Evolutionary conservation across 208 protist genomes (phyloP), one percentile per base, ranked within the genome.

Genomic region (Entamoeba invadens): DNA sequence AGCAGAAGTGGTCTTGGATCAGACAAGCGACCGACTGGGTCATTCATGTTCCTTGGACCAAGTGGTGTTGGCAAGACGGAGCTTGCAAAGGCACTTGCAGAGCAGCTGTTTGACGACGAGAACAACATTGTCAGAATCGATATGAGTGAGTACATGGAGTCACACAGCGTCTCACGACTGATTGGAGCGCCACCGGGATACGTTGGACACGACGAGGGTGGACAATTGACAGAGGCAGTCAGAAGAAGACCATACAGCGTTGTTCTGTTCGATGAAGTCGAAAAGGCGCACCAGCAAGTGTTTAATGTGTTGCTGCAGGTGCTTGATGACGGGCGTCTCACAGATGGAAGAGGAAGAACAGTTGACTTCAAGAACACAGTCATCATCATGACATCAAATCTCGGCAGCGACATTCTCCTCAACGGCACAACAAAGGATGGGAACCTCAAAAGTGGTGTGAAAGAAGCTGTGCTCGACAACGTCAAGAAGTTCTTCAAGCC

Each of bases 81-180:
- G n/a, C n/a, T n/a, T n/a, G n/a, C n/a, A n/a, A n/a, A n/a, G n/a
- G n/a, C n/a, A n/a, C n/a, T n/a, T n/a, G n/a, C n/a, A n/a, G n/a
- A n/a, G n/a, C n/a, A n/a, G n/a, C n/a, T n/a, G n/a, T n/a, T n/a
- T n/a, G n/a, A n/a, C n/a, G 91, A 68, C 96, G 5, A 94, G 97
- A 0, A 8, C 72, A 0, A 96, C 99, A 95, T 96, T 57, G 47
- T 97, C 18, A 57, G 18, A 8, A 98, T 99, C 93, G 98, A 99
- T 96, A 99, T 99, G 98, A 97, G 96, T 93, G 98, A 99, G 96
- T 99, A 99, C 96, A 99, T 99, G 98, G 98, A 99, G 95, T 93
- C 96, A 72, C 98, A 98, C 96, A 96, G 96, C 6, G 98, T 99
- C 3, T 95, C 98, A 4, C 96, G 98, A 44, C 96, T 99, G 6